phyloP scores from a whole-genome alignment of 345 rosid species.

The Firmiana major region DNA sequence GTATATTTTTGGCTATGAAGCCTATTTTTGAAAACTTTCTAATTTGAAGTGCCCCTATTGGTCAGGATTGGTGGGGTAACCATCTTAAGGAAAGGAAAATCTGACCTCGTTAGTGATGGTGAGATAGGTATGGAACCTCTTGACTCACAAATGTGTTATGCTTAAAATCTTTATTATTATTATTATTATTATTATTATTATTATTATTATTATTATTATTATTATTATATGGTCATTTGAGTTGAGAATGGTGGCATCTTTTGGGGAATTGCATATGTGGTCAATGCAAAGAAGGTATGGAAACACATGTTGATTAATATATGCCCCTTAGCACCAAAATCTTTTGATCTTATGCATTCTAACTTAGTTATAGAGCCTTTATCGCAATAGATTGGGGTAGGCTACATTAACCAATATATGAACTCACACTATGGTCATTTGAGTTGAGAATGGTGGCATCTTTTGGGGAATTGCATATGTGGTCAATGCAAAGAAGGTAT shows the following conservation, averaged over 20 bases:
- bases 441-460: not conserved
- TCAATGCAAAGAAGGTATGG: not conserved
- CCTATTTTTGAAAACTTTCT: constrained; percentile 11
- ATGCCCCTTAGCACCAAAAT: not conserved
- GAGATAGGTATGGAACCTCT: constrained; percentile 47
- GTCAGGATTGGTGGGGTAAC: constrained; percentile 89
- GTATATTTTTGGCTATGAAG: no score
- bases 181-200: no score
- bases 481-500: not conserved
- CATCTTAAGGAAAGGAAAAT: constrained; percentile 75
- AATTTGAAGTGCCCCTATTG: constrained; percentile 1
- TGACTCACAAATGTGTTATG: not conserved
- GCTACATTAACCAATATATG: no score
- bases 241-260: not conserved
- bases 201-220: no score
- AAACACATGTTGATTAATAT: not conserved
- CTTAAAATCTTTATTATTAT: no score
- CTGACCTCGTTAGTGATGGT: constrained; percentile 80
- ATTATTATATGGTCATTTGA: not conserved
- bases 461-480: not conserved
- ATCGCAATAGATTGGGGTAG: no score
- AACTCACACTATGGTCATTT: not conserved
- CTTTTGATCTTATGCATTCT: not conserved
- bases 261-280: not conserved
- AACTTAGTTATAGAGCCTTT: not conserved